Conservation (phyloP, 768 basidiomycete species). For the Amanita brunnescens region DNA sequence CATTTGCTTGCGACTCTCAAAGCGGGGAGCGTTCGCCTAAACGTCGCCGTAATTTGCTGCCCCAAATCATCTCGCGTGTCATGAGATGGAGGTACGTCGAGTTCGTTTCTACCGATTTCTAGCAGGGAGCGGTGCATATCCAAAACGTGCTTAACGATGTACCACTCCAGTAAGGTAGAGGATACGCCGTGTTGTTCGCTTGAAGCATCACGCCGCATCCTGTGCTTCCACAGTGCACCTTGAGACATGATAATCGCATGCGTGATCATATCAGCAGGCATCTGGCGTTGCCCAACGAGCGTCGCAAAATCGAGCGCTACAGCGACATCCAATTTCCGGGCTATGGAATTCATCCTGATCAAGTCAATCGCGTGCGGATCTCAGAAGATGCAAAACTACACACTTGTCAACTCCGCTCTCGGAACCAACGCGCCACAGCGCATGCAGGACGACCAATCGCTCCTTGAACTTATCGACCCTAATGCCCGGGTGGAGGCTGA, state of each 20-base stretch:
- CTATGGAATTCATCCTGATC: slow-evolving; percentile 39
- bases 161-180: slow-evolving; percentile 45
- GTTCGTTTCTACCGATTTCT: slow-evolving; percentile 54
- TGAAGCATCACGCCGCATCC: slow-evolving; percentile 52
- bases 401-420: slow-evolving; percentile 55
- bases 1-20: slow-evolving; percentile 86
- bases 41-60: slow-evolving; percentile 76
- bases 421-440: slow-evolving; percentile 51
- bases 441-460: slow-evolving; percentile 69
- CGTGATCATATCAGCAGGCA: slow-evolving; percentile 70
- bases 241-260: slow-evolving; percentile 67
- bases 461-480: slow-evolving; percentile 63
- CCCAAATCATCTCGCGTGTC: slow-evolving; percentile 57
- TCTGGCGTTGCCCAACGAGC: slow-evolving; percentile 57
- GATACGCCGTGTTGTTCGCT: slow-evolving; percentile 19
- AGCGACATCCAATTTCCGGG: slow-evolving; percentile 36
- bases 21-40: slow-evolving; percentile 80
- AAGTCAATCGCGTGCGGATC: slow-evolving; percentile 1
- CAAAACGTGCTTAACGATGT: slow-evolving; percentile 60
- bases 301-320: slow-evolving; percentile 48
- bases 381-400: slow-evolving; percentile 12
- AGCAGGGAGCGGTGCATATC: slow-evolving; percentile 56
- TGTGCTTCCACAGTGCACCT: slow-evolving; percentile 78
- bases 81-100: slow-evolving; percentile 45
- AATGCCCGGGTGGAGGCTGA: slow-evolving; percentile 36